Evolutionary conservation across 2,329 filamentous ascomycete genomes (phyloP).

Genomic region (Nemania bipapillata): DNA sequence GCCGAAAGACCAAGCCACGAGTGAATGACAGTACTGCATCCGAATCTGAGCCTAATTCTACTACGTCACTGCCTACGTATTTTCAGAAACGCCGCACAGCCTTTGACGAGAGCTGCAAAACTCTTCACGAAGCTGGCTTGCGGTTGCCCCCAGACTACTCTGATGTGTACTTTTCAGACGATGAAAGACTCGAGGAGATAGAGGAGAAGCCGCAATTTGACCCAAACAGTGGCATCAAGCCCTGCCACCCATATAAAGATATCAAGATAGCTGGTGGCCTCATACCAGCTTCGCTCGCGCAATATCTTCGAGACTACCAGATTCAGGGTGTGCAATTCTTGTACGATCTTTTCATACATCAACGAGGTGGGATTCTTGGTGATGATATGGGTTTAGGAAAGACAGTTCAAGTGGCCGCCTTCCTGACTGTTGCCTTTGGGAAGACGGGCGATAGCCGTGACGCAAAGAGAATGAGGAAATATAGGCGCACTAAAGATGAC

Average conservation of each 20-base stretch:
- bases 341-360: constrained; percentile 88
- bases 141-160: constrained; percentile 81
- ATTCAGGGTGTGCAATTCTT: constrained; percentile 85
- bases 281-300: constrained; percentile 88
- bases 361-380: constrained; percentile 88
- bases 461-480: constrained; percentile 85
- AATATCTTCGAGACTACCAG: constrained; percentile 93
- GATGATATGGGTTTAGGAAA: constrained; percentile 99
- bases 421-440: constrained; percentile 89
- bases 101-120: constrained; percentile 72
- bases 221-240: constrained; percentile 64
- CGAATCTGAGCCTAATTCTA: constrained; percentile 56
- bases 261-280: constrained; percentile 80
- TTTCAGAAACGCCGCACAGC: constrained; percentile 72
- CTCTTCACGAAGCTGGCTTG: constrained; percentile 74
- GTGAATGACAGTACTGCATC: constrained; percentile 50
- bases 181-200: constrained; percentile 69
- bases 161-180: constrained; percentile 79
- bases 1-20: constrained; percentile 27
- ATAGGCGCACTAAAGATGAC: constrained; percentile 68
- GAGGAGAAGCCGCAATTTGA: constrained; percentile 77
- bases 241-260: constrained; percentile 77
- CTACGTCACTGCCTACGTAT: constrained; percentile 76
- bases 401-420: constrained; percentile 94
- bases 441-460: constrained; percentile 93